These are phyloP conservation scores for Suhomyces panamericanus DNA, from an alignment of 1,139 yeast genomes.

Conservation along the genomic window DNA sequence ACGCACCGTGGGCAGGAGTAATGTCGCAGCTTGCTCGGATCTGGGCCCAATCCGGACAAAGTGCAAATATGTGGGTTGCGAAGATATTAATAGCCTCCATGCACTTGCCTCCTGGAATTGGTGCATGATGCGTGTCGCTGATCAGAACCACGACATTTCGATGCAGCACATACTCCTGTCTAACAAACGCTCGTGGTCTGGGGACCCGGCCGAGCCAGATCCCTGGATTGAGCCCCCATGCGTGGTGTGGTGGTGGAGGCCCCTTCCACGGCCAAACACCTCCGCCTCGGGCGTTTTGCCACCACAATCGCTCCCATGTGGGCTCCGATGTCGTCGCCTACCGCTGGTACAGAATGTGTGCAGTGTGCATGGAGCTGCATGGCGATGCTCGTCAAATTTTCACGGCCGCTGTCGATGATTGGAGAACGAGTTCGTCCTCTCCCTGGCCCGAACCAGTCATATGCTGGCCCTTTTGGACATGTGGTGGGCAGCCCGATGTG, in stretches of 20 bases:
- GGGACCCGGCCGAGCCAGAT: background rate
- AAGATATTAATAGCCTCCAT: background rate
- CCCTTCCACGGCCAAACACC: background rate
- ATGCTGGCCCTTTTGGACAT: too few species aligned
- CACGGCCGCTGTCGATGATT: background rate
- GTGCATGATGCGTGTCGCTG: background rate
- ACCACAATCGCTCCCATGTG: background rate
- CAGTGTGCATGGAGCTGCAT: constrained; percentile 5
- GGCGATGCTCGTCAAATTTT: constrained; percentile 9
- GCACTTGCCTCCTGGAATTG: background rate
- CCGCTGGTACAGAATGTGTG: background rate
- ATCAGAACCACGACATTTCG: background rate
- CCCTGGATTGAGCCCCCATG: background rate
- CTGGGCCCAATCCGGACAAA: background rate
- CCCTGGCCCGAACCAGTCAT: background rate
- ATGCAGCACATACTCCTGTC: background rate
- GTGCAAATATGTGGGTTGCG: background rate
- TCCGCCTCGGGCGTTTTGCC: too few species aligned
- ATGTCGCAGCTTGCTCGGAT: background rate
- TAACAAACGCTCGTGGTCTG: background rate
- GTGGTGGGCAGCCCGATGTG: too few species aligned
- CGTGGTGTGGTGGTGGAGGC: background rate
- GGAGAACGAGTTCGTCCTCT: background rate
- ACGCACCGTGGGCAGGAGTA: too few species aligned
- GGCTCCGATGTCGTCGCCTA: background rate